Evolutionary conservation across 164 flowering plant species (phyloP), one percentile per base, ranked within the genome.

Genomic region (Macadamia integrifolia): DNA sequence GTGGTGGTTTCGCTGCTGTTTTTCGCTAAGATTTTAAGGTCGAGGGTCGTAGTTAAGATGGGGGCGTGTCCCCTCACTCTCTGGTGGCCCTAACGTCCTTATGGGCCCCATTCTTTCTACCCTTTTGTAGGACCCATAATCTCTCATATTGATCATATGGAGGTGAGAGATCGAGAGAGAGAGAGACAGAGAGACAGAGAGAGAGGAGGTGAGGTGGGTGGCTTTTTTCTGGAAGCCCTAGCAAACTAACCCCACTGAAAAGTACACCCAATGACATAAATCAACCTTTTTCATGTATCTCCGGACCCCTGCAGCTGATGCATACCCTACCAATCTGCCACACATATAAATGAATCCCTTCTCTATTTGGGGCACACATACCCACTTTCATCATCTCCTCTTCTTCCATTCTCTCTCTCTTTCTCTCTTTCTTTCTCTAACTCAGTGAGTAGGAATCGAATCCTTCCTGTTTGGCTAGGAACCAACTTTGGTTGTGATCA

Each of bases 21-120:
- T 85, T 80, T 85, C 85, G 65, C 30, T 30, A 50, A 79, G 85
- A 83, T 84, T 80, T 78, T 85, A 84, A 85, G 91, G 89, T 85
- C 86, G 73, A 23, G 53, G 72, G 91, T 87, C 91, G 65, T 66
- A 71, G 80, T 86, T 81, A 14, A 61, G 85, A 83, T 80, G 78
- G 76, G 60, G 79, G 78, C 78, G 46, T 80, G 69, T 75, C 83
- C 80, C 70, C 86, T 23, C 64, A 67, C 80, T 64, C 64, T 0
- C 67, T 52, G 49, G 42, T 67, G 65, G 60, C 0, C 74, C 70
- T 46, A 46, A 46, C 60, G 15, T 55, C 9, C 2, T 1, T 40
- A n/a, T 6, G 12, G 50, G 50, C 1, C 50, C 6, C 31, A 61
- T 69, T 58, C 31, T 40, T 23, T 49, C 69, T 42, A 44, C 46